Base-by-base conservation (phyloP, 768 basidiomycete genomes). In the Boletus vermiculosoides region DNA sequence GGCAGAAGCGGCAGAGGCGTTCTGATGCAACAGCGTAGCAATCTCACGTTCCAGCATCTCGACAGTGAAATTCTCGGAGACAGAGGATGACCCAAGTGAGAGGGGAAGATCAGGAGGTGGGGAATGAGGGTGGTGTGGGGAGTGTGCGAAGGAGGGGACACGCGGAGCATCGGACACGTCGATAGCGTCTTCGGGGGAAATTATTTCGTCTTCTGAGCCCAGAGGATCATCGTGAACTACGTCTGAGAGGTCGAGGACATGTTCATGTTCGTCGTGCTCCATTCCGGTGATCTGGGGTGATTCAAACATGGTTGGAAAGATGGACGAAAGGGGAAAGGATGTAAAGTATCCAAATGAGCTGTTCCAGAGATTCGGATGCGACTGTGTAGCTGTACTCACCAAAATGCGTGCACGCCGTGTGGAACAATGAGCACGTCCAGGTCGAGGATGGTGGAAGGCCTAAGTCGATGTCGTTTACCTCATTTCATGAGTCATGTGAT, bases 181-280 rank as follows among this genome's bases (percentile, higher is more conserved):
- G 56, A 62, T 67, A 34, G 56, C 63, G 65, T 51, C 73, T 40
- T 60, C 52, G 18, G 66, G 55, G 28, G 63, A 65, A 73, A 75
- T 61, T 45, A 71, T 58, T 44, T 76, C 74, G 45, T 76, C 73
- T 61, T 85, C 83, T 63, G 87, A 82, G 69, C 79, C 83, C 23
- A 89, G 80, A 31, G 86, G 80, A 55, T 89, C 87, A 69, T 91
- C 89, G 71, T 90, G 87, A 45, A 92, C 88, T 72, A 92, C 90
- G 74, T 92, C 90, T 45, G 90, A 91, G 63, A 92, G 83, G 67
- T 84, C 82, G 59, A 92, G 81, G 60, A 83, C 81, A 58, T 82
- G 82, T 36, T 72, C 77, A 67, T 86, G 73, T 68, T 86, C 83
- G 69, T 86, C 84, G 71, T 81, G 67, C 48, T 77, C 74, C 76